A percentile compares a stretch with the other conserved stretches of the same genome.
Evolutionary conservation across 768 basidiomycete genomes (phyloP).

Genomic region (Podaxis sp.): DNA sequence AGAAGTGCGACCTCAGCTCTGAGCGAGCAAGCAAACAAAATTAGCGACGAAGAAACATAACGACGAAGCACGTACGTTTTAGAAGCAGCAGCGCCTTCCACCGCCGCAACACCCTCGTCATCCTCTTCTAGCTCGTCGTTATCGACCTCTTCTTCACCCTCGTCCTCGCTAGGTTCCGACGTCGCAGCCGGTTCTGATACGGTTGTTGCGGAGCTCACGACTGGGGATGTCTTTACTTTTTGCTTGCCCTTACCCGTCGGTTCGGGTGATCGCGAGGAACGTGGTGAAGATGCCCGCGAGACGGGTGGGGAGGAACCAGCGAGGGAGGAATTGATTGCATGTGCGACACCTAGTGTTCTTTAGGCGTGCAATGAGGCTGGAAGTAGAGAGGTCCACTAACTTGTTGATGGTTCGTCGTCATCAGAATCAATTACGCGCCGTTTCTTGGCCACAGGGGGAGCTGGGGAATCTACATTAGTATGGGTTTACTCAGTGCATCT

Average conservation of each 20-base stretch:
- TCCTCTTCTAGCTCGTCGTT: conserved; percentile 24
- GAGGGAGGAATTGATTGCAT: conserved; percentile 6
- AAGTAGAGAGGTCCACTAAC: background rate
- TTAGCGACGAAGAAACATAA: background rate
- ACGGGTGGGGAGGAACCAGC: conserved; percentile 7
- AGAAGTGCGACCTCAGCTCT: conserved; percentile 73
- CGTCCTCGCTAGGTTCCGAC: conserved; percentile 24
- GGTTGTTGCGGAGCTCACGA: conserved; percentile 22
- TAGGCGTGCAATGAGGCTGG: conserved; percentile 9
- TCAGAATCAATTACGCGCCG: conserved; percentile 56
- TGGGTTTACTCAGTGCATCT: background rate
- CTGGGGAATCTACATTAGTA: conserved; percentile 21
- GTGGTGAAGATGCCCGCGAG: conserved; percentile 2
- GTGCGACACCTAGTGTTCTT: background rate
- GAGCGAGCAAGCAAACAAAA: conserved; percentile 5
- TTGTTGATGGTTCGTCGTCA: conserved; percentile 40
- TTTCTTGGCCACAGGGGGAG: conserved; percentile 44
- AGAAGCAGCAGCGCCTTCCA: conserved; percentile 45
- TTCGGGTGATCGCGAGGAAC: conserved; percentile 3
- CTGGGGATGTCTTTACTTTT: conserved; percentile 24
- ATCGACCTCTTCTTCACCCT: conserved; percentile 34
- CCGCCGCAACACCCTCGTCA: conserved; percentile 17
- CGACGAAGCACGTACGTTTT: conserved; percentile 51
- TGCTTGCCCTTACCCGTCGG: conserved; percentile 14
- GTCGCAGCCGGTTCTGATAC: conserved; percentile 25